Base-by-base conservation (phyloP, 306 rosid genomes). In the Fagus crenata region DNA sequence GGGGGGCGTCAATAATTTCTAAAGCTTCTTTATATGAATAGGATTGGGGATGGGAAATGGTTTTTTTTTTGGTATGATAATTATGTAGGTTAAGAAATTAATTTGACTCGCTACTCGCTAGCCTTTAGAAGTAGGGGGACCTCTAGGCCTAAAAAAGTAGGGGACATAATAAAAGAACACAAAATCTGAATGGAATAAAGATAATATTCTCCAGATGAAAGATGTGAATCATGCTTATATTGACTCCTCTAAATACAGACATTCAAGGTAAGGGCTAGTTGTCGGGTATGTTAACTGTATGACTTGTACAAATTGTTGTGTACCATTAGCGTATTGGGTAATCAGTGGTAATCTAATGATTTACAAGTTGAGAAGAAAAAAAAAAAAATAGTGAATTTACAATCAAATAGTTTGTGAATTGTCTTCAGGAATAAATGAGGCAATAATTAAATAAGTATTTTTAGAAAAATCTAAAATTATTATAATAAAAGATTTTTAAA, bases 111-210 rank as follows among this genome's bases (percentile, higher is more conserved):
- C 51, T 9, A 73, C 73, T 36, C 51, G 2, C 51, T 9, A 46
- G 14, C 51, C 2, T 46, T 46, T 11, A 46, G 4, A 46, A 46
- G 51, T 46, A 9, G 51, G 3, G 51, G 51, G 51, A 22, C 51
- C 3, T 42, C 8, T 46, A 1, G 15, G 76, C 69, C 69, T 76
- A 17, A 9, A 60, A 39, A 41, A 53, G 70, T 42, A 65, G 69
- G 69, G 78, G 71, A 67, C 83, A 49, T 39, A 75, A 78, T 81
- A 70, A 85, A 49, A 68, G 80, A 67, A 80, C 49, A 83, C 77
- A 81, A 81, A 72, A 69, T 61, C 39, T 17, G 31, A 78, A 73
- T 56, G 72, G 88, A 82, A 85, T 82, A 69, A 75, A 79, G 83
- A 74, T 72, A 37, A 68, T 36, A 71, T 46, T 55, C 75, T 71